phyloP scores from a whole-genome alignment of 306 rosid species.

The Macrotyloma uniflorum region DNA sequence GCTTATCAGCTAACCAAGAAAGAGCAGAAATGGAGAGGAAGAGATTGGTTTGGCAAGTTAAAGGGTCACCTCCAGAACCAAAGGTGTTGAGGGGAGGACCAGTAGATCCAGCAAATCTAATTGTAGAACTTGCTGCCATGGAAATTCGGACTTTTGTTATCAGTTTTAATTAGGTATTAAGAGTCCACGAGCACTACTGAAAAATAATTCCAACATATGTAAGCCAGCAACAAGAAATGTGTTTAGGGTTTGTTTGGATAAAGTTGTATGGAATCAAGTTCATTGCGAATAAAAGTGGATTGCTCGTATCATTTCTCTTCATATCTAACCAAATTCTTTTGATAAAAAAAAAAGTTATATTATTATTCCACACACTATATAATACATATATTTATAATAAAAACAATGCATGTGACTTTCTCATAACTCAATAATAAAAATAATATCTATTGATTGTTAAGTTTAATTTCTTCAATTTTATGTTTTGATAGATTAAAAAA shows the following conservation, averaged over 20 bases:
- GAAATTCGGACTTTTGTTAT: constrained; percentile 68
- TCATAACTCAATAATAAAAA: too few species aligned
- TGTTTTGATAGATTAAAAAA: too few species aligned
- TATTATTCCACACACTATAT: too few species aligned
- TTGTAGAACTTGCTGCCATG: constrained; percentile 68
- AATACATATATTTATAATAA: too few species aligned
- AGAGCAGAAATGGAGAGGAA: constrained; percentile 77
- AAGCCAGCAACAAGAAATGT: not conserved
- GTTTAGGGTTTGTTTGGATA: not conserved
- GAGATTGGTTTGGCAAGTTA: constrained; percentile 70
- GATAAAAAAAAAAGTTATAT: too few species aligned
- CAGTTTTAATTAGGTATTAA: constrained; percentile 32
- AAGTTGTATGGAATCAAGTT: not conserved
- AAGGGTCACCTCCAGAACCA: constrained; percentile 47
- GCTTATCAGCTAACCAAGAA: constrained; percentile 79
- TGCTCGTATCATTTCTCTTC: not conserved
- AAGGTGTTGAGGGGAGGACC: constrained; percentile 60
- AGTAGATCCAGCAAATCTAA: constrained; percentile 61
- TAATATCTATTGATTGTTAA: too few species aligned
- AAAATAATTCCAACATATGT: constrained; percentile 13
- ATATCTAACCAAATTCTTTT: not conserved
- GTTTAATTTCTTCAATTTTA: too few species aligned
- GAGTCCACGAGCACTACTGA: not conserved
- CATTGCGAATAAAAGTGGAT: constrained; percentile 19
- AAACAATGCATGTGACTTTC: too few species aligned